Conservation (phyloP, 2,329 filamentous ascomycete species). For the Phaeosphaeriaceae sp. region DNA sequence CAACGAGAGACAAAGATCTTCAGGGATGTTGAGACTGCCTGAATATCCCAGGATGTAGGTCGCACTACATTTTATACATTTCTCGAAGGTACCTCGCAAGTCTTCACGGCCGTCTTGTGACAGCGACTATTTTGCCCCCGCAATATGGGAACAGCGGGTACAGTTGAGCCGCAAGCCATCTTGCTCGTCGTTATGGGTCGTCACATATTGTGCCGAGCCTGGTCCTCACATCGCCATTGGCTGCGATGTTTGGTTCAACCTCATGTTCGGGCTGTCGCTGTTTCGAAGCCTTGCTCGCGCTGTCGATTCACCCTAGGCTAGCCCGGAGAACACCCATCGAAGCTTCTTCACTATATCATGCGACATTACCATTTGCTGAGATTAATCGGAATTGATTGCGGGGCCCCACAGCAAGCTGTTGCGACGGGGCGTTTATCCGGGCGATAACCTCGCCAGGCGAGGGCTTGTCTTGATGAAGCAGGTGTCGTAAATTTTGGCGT, state of each 20-base stretch:
- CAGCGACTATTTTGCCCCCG: background rate
- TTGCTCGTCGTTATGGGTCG: background rate
- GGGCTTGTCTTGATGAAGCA: conserved; percentile 10
- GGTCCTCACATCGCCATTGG: conserved; percentile 7
- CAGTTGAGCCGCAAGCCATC: conserved; percentile 15
- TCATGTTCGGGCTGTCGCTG: conserved; percentile 11
- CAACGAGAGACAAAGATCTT: background rate
- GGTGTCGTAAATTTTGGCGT: background rate
- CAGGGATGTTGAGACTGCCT: background rate
- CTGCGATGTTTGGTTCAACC: conserved; percentile 5
- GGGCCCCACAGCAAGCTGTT: conserved; percentile 9
- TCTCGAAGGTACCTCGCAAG: background rate
- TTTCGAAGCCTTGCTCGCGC: conserved; percentile 14
- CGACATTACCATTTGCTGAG: conserved; percentile 12
- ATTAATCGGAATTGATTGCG: conserved; percentile 20
- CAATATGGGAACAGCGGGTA: conserved; percentile 6
- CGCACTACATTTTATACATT: conserved; percentile 14
- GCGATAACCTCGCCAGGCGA: conserved; percentile 12
- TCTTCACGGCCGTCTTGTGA: conserved; percentile 1
- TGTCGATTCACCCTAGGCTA: background rate
- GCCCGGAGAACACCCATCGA: conserved; percentile 16
- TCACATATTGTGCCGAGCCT: background rate
- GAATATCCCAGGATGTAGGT: background rate
- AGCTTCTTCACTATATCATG: conserved; percentile 13
- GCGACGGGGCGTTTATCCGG: conserved; percentile 20